Percentiles rank a stretch among this genome's conserved stretches.
phyloP scores from a whole-genome alignment of 345 rosid genomes.

The Moringa oleifera region DNA sequence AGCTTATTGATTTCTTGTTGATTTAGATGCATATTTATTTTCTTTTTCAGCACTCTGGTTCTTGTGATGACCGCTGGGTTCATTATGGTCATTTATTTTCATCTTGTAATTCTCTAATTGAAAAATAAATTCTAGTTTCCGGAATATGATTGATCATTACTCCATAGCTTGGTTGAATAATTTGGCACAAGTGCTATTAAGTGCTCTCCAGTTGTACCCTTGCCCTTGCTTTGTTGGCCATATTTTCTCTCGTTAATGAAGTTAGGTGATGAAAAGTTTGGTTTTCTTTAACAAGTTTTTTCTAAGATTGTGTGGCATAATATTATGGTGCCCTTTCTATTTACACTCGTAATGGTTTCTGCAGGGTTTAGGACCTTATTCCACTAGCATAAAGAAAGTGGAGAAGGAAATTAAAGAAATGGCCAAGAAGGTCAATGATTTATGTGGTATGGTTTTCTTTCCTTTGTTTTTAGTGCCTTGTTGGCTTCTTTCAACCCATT shows the following conservation, averaged over 20 bases:
- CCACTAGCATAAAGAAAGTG: conserved; percentile 70
- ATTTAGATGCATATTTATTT: no score
- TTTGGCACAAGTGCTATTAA: background rate
- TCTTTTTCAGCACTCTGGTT: no score
- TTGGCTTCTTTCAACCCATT: conserved; percentile 1
- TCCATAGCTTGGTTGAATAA: background rate
- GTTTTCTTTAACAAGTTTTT: background rate
- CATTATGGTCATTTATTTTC: no score
- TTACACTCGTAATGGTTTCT: background rate
- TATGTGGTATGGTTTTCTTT: conserved; percentile 52
- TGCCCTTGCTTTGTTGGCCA: background rate
- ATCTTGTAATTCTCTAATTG: background rate
- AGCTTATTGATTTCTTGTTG: no score
- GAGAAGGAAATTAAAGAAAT: conserved; percentile 92
- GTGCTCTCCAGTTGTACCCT: background rate
- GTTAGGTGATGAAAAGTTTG: background rate
- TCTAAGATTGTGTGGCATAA: background rate
- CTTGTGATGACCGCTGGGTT: no score
- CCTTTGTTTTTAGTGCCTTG: background rate
- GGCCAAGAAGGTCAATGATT: conserved; percentile 85
- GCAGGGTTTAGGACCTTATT: conserved; percentile 96
- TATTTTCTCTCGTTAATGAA: no score
- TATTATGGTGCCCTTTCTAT: background rate
- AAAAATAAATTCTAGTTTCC: background rate
- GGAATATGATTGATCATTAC: background rate